Percentiles rank a stretch among this genome's conserved stretches.
These are phyloP conservation scores for Mycena belliarum DNA, from an alignment of 768 basidiomycete genomes.

Conservation along the genomic window DNA sequence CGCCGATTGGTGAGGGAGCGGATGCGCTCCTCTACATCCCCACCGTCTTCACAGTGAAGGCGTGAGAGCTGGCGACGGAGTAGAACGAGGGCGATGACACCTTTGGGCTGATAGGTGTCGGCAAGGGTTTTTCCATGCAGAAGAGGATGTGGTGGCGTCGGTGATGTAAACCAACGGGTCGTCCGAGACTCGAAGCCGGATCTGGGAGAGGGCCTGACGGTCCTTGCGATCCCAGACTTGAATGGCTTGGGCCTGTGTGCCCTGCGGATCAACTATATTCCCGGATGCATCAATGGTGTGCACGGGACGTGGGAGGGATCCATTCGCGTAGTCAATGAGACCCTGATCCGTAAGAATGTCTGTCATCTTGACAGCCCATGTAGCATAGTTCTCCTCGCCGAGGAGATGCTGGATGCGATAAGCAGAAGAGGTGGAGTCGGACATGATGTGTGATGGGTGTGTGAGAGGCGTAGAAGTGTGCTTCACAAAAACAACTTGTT, in stretches of 20 bases:
- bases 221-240: constrained; percentile 23
- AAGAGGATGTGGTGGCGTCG: constrained; percentile 23
- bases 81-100: constrained; percentile 29
- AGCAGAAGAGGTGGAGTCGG: constrained; percentile 4
- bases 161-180: constrained; percentile 31
- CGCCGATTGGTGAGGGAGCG: constrained; percentile 25
- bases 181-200: constrained; percentile 24
- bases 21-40: constrained; percentile 35
- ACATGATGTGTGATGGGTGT: constrained; percentile 9
- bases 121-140: constrained; percentile 29
- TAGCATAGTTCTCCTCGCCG: constrained; percentile 19
- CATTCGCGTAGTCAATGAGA: constrained; percentile 14
- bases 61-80: constrained; percentile 29
- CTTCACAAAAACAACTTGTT: neutral
- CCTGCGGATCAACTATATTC: neutral
- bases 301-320: neutral
- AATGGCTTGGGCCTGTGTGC: neutral
- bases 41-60: constrained; percentile 29
- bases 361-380: constrained; percentile 19
- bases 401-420: constrained; percentile 20
- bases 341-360: constrained; percentile 28
- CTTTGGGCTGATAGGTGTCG: constrained; percentile 30
- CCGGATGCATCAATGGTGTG: neutral
- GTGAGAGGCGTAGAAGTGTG: no score
- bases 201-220: constrained; percentile 30